Percentiles rank a stretch among this genome's conserved stretches.
Evolutionary conservation across 2,329 filamentous ascomycete genomes (phyloP).

Genomic region (Juglanconis sp.): DNA sequence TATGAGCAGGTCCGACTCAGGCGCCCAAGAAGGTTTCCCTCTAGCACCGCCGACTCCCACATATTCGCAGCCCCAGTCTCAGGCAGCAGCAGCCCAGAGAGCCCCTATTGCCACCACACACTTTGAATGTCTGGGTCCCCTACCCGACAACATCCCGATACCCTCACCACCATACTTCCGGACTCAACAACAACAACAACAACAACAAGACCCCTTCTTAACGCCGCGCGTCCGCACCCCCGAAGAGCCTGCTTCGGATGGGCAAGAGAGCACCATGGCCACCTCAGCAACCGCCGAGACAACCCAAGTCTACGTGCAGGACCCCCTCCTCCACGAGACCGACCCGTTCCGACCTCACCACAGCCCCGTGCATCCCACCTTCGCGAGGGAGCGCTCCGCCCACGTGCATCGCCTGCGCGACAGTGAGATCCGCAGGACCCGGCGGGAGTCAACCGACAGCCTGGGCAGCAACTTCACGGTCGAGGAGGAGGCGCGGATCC

Average conservation of each 20-base stretch:
- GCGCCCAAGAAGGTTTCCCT: constrained; percentile 3
- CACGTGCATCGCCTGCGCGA: background rate
- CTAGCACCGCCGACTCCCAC: constrained; percentile 27
- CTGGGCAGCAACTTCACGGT: constrained; percentile 57
- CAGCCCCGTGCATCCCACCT: constrained; percentile 9
- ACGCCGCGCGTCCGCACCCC: background rate
- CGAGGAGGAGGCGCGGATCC: constrained; percentile 41
- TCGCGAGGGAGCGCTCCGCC: constrained; percentile 9
- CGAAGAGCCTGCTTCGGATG: background rate
- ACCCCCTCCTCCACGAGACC: constrained; percentile 22
- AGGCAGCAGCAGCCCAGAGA: constrained; percentile 18
- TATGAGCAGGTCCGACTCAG: constrained; percentile 27
- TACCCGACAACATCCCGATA: constrained; percentile 47
- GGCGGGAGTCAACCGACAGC: constrained; percentile 37
- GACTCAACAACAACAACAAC: background rate
- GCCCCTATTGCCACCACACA: constrained; percentile 46
- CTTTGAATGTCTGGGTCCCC: constrained; percentile 52
- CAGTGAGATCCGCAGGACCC: background rate
- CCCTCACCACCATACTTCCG: constrained; percentile 22
- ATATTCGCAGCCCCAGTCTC: constrained; percentile 11
- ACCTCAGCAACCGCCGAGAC: constrained; percentile 18
- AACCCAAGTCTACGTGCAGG: constrained; percentile 23
- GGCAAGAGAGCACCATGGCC: background rate
- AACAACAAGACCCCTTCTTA: background rate
- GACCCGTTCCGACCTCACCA: constrained; percentile 10